These are phyloP conservation scores for Calonectria pteridis DNA, from an alignment of 2,329 filamentous ascomycete genomes.

Conservation along the genomic window DNA sequence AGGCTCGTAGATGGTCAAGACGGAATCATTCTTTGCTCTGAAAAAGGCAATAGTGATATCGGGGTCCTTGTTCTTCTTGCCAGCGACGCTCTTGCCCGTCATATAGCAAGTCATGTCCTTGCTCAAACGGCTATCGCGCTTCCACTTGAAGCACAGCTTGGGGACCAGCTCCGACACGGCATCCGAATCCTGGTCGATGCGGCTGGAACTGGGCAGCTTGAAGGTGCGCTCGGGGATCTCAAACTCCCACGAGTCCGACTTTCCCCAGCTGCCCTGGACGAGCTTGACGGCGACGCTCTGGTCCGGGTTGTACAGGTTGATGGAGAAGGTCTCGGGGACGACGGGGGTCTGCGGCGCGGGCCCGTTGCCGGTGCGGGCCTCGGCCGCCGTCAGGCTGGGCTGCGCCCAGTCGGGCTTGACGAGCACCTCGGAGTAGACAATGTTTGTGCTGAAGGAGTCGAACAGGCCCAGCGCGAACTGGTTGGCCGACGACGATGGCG, in stretches of 20 bases:
- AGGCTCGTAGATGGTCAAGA: conserved; percentile 89
- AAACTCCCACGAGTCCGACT: conserved; percentile 88
- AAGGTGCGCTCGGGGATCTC: conserved; percentile 91
- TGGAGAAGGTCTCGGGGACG: conserved; percentile 81
- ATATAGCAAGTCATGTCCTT: conserved; percentile 92
- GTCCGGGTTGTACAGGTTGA: conserved; percentile 95
- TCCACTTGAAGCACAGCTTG: conserved; percentile 88
- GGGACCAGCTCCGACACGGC: conserved; percentile 68
- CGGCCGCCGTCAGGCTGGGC: conserved; percentile 83
- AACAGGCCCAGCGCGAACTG: conserved; percentile 89
- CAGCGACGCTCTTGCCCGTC: conserved; percentile 80
- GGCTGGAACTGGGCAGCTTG: conserved; percentile 80
- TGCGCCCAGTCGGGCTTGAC: conserved; percentile 89
- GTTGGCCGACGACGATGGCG: conserved; percentile 77
- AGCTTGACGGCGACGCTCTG: conserved; percentile 80
- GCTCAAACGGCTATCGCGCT: conserved; percentile 85
- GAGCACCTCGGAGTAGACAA: conserved; percentile 89
- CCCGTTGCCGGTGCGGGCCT: conserved; percentile 78
- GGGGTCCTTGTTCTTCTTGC: conserved; percentile 89
- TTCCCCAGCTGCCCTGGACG: conserved; percentile 83
- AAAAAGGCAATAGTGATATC: conserved; percentile 96
- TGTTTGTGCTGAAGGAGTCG: conserved; percentile 83
- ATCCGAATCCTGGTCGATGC: conserved; percentile 78
- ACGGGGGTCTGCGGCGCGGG: conserved; percentile 75
- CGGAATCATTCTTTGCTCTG: conserved; percentile 73